Conservation (phyloP, 345 rosid genomes). For the Brassica rapa region DNA sequence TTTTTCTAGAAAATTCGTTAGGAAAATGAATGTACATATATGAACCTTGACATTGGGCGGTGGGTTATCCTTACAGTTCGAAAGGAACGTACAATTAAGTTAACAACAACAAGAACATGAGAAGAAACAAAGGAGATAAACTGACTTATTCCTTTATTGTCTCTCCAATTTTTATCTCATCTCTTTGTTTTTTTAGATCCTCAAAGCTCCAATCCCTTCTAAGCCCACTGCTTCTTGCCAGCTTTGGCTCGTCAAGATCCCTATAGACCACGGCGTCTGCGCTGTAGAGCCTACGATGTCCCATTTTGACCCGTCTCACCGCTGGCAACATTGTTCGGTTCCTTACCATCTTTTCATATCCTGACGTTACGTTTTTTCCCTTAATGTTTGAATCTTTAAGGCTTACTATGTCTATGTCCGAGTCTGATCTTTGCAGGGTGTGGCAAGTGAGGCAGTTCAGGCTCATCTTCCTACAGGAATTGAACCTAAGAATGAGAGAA, state of each 20-base stretch:
- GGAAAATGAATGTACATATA: constrained; percentile 20
- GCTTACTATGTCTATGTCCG: constrained; percentile 27
- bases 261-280: constrained; percentile 37
- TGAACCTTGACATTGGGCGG: constrained; percentile 9
- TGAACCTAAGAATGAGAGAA: neutral
- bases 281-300: constrained; percentile 47
- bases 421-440: constrained; percentile 39
- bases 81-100: constrained; percentile 3
- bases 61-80: constrained; percentile 1
- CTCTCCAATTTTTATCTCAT: constrained; percentile 26
- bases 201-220: constrained; percentile 99
- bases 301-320: constrained; percentile 41
- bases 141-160: constrained; percentile 36
- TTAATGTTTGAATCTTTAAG: constrained; percentile 48
- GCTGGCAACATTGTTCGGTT: constrained; percentile 26
- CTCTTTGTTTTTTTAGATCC: constrained; percentile 52
- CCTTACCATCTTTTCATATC: constrained; percentile 33
- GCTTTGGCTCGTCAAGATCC: constrained; percentile 50
- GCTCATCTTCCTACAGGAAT: constrained; percentile 44
- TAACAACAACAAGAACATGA: constrained; percentile 15
- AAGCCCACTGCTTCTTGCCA: constrained; percentile 79
- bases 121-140: constrained; percentile 9
- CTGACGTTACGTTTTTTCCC: constrained; percentile 38
- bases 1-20: neutral
- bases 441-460: constrained; percentile 67